Evolutionary conservation across 2,329 filamentous ascomycete genomes (phyloP), one percentile per base, ranked within the genome.

Genomic region (Fusarium irregulare): DNA sequence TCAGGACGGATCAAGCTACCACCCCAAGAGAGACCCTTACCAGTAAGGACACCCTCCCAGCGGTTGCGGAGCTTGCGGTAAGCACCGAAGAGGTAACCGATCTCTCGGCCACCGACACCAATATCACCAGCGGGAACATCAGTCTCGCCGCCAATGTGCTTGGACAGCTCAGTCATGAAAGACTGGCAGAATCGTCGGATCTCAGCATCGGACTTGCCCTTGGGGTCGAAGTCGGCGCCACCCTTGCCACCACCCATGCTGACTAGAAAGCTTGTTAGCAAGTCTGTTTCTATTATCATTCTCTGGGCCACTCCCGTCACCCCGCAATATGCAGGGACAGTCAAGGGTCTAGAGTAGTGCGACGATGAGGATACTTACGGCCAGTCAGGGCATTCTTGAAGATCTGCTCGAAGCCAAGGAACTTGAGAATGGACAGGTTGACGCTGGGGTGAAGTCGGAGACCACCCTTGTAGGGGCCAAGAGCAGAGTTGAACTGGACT

Each of bases 351-450:
- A 50, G 41, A 50, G n/a, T 45, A 46, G 44, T 45, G 45, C 12
- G 32, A 13, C 27, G 32, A 56, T 21, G 21, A 40, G 23, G 23
- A 27, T 23, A 89, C 92, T 86, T 86, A 94, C 92, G 84, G 79
- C 96, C 96, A 68, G 96, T 98, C 75, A 98, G 86, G 74, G 96
- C 96, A 93, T 98, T 98, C 89, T 98, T 98, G 89, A 98, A 98
- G 85, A 95, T 97, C 86, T 98, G 96, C 90, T 99, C 96, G 78
- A 98, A 98, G 73, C 95, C 96, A 79, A 99, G 88, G 86, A 98
- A 98, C 87, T 99, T 99, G 77, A 99, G 89, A 78, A 91, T 89
- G 68, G 88, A 90, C 78, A 91, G 81, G 83, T 92, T 96, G 82
- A 96, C 93, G 13, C 91, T 90, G 68, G 95, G 96, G 83, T 99